phyloP scores from a whole-genome alignment of 805 yeast species.

The Yamadazyma sp. region DNA sequence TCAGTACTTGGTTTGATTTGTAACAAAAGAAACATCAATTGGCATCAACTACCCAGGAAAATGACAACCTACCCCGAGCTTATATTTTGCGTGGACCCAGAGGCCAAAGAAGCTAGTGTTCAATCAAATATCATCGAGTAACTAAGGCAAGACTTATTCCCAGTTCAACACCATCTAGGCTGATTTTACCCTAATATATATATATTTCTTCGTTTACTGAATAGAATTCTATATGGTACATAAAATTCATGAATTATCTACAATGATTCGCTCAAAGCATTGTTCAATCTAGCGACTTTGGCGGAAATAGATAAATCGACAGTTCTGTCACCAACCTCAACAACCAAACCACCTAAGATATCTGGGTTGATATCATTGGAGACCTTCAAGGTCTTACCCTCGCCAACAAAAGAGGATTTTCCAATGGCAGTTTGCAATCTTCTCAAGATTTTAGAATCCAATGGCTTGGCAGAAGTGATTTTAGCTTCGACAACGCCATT shows the following conservation, averaged over 20 bases:
- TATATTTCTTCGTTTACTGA: conserved; percentile 3
- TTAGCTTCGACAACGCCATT: conserved; percentile 91
- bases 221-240: conserved; percentile 11
- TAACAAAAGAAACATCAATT: too few relatives aligned
- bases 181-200: conserved; percentile 3
- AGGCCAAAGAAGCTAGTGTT: too few relatives aligned
- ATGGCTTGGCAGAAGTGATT: conserved; percentile 81
- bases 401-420: conserved; percentile 78
- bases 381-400: conserved; percentile 81
- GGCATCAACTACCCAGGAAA: too few relatives aligned
- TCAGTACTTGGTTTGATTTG: too few relatives aligned
- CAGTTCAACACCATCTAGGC: not conserved
- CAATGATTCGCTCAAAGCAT: conserved; percentile 81
- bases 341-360: conserved; percentile 92
- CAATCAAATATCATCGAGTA: too few relatives aligned
- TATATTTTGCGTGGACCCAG: too few relatives aligned
- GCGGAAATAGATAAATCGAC: conserved; percentile 87
- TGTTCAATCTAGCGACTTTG: conserved; percentile 86
- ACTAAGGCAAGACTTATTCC: too few relatives aligned
- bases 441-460: conserved; percentile 76
- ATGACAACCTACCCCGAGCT: too few relatives aligned
- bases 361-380: conserved; percentile 83
- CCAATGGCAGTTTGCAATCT: conserved; percentile 78
- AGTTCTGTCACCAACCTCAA: conserved; percentile 95
- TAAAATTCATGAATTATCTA: conserved; percentile 36